Base-by-base conservation (phyloP, 1,284 basidiomycete genomes). In the Puccinia sorghi region DNA sequence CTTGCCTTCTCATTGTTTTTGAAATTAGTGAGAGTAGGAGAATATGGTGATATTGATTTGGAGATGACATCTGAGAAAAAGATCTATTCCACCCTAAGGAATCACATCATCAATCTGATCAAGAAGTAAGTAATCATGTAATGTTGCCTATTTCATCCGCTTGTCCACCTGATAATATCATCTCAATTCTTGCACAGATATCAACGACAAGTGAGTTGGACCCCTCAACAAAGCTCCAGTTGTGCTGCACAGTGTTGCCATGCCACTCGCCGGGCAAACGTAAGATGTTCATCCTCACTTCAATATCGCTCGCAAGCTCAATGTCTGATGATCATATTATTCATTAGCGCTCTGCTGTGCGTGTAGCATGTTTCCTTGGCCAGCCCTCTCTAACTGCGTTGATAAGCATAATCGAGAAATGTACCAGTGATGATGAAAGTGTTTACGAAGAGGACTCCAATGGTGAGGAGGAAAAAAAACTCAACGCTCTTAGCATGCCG, bases 41-140 rank as follows among this genome's bases (percentile, higher is more conserved):
- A 71, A 39, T 71, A 71, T 20, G 37, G 25, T 0, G 46, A 64
- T 25, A 64, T 64, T 64, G 61, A 64, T 25, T 64, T 64, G 61
- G 61, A 64, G 32, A 37, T 64, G 20, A 20, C 9, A 7, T 64
- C 61, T 25, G 61, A 64, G 32, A 5, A 64, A 64, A 41, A 64
- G 32, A 64, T 64, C 20, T 64, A 64, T 37, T 17, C n/a, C 17
- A 20, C 32, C 61, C 20, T 64, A 9, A 20, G 8, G 17, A 64
- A 64, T 41, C 61, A 64, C 20, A 25, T 64, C 32, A 64, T 9
- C 8, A 25, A 64, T 41, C 25, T 64, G 25, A 12, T 20, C 37
- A 27, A 37, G 32, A 64, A 37, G 61, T 64, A 64, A 25, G 61
- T 27, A 11, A 25, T 46, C 8, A 64, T 64, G 6, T 64, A 32